Evolutionary conservation across 225 moss, liverwort and hornwort genomes (phyloP).

Genomic region (Anthoceros angustus): DNA sequence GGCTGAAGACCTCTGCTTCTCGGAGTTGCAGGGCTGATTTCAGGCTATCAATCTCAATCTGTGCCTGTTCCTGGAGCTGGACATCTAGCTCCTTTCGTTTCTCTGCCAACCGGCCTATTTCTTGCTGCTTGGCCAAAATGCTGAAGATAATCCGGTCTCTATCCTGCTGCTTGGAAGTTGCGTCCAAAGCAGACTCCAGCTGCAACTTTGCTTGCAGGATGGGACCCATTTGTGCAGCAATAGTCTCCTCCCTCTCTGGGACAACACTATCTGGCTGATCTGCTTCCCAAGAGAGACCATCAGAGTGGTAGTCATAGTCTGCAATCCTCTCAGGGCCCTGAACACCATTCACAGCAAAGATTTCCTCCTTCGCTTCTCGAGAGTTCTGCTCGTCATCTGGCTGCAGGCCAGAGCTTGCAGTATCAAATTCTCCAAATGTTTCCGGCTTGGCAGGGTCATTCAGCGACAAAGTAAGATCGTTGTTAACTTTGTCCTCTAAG

Average conservation of each 20-base stretch:
- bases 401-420: too few relatives aligned
- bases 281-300: slow-evolving; percentile 12
- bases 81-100: slow-evolving; percentile 17
- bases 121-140: slow-evolving; percentile 28
- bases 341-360: too few relatives aligned
- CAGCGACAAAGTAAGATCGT: too few relatives aligned
- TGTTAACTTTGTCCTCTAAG: too few relatives aligned
- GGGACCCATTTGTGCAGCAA: slow-evolving; percentile 44
- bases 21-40: slow-evolving; percentile 51
- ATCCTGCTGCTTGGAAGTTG: slow-evolving; percentile 15
- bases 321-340: too few relatives aligned
- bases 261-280: slow-evolving; percentile 13
- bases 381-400: too few relatives aligned
- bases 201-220: slow-evolving; percentile 46
- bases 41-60: slow-evolving; percentile 46
- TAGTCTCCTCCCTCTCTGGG: slow-evolving; percentile 24
- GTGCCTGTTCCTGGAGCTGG: slow-evolving; percentile 24
- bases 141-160: slow-evolving; percentile 18
- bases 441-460: too few relatives aligned
- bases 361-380: too few relatives aligned
- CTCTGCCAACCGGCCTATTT: slow-evolving; percentile 23
- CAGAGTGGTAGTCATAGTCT: background rate
- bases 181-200: slow-evolving; percentile 25
- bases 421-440: too few relatives aligned
- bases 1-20: slow-evolving; percentile 42